Base-by-base conservation (phyloP, 2,329 filamentous ascomycete species). In the Metarhizium robertsii region DNA sequence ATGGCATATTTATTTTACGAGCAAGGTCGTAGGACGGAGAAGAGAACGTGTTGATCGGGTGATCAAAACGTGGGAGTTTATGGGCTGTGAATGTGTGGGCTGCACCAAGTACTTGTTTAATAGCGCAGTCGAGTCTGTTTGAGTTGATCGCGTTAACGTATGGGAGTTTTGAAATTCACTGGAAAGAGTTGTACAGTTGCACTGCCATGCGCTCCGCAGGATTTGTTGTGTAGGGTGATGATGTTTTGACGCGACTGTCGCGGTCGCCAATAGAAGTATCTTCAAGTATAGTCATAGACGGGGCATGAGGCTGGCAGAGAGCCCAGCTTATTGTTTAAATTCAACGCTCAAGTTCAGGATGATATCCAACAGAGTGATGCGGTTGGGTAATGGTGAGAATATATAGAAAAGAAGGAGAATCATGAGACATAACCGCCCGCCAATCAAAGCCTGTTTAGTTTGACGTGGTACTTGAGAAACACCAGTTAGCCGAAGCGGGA, bases 391-490 rank as follows among this genome's bases (percentile, higher is more conserved):
- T 48, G 54, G 29, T n/a, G 55, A 29, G 45, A 30, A 48, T 29
- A 25, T 25, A 4, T 25, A 20, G 10, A 30, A 48, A 32, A 48
- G 2, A 48, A 29, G 2, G 14, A 48, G 3, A 48, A 30, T 30
- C 25, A 48, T 4, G 25, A 14, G 45, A 29, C 45, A 16, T 7
- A 10, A 11, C 20, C 45, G 2, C 20, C 25, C 45, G 10, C 20
- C 8, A 30, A 10, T 57, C 43, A 55, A n/a, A 54, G 55, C 52
- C 55, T 43, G 25, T 48, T 53, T 16, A 58, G 20, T 13, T 58
- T 55, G 50, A 58, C 56, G n/a, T 58, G 56, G 46, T 58, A 58
- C 56, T 58, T 14, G n/a, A 25, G 16, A 29, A 13, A 18, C 38
- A 13, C 14, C 6, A 42, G 20, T 49, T 36, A 47, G 50, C 48